Conservation (phyloP, 257 asterid genomes). For the Orobanche coerulescens region DNA sequence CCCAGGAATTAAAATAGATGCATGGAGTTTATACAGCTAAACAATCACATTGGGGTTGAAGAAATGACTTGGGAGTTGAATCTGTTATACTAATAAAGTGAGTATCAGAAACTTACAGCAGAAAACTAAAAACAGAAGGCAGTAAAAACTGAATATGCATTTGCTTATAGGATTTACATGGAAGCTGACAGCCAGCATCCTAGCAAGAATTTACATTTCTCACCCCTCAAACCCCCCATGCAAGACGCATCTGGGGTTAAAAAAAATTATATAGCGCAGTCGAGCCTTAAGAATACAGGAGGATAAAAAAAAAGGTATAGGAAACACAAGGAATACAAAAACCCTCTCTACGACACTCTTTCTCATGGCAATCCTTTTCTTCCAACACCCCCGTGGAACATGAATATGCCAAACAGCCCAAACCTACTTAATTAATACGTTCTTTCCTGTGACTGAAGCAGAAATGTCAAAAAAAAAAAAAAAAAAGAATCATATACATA, state of each 20-base stretch:
- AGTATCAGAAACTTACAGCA: slow-evolving; percentile 37
- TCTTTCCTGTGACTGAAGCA: slow-evolving; percentile 26
- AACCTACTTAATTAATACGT: slow-evolving; percentile 19
- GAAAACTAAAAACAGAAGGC: neutral
- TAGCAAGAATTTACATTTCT: slow-evolving; percentile 51
- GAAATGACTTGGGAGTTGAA: no score
- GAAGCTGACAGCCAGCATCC: slow-evolving; percentile 35
- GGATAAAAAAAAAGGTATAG: slow-evolving; percentile 20
- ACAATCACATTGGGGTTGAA: no score
- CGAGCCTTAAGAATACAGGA: slow-evolving; percentile 27
- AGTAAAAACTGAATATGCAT: slow-evolving; percentile 22
- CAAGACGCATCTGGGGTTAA: slow-evolving; percentile 16
- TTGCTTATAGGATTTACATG: slow-evolving; percentile 45
- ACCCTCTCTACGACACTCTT: slow-evolving; percentile 25
- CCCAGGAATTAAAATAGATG: no score
- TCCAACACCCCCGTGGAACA: slow-evolving; percentile 20
- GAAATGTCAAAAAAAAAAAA: slow-evolving; percentile 14
- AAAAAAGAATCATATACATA: slow-evolving; percentile 25
- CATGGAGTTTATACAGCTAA: no score
- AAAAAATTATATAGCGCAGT: slow-evolving; percentile 22
- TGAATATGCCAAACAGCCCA: slow-evolving; percentile 20
- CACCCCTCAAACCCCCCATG: slow-evolving; percentile 32
- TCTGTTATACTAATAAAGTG: no score
- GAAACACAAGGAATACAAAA: slow-evolving; percentile 25
- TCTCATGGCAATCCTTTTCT: slow-evolving; percentile 13